Evolutionary conservation across 2,329 filamentous ascomycete genomes (phyloP).

Genomic region (Ambrosiella beaveri): DNA sequence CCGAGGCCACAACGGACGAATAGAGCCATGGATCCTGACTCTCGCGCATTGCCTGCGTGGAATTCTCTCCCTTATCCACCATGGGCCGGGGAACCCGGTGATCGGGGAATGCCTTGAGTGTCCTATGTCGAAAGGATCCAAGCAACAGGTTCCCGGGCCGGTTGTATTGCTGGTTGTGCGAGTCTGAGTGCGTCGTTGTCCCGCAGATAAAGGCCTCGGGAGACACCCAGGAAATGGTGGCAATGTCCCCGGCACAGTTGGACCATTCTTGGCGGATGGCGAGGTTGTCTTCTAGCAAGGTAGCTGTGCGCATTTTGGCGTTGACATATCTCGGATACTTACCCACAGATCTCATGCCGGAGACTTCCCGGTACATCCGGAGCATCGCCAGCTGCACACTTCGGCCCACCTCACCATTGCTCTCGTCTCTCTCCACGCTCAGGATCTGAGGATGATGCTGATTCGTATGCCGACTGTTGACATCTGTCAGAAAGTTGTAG

Average conservation of each 20-base stretch:
- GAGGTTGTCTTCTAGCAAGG: constrained; percentile 33
- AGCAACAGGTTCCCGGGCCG: constrained; percentile 44
- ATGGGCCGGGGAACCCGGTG: constrained; percentile 39
- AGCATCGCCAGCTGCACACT: constrained; percentile 23
- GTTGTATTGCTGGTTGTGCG: constrained; percentile 49
- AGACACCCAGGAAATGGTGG: constrained; percentile 39
- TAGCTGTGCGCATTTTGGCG: constrained; percentile 28
- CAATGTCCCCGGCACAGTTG: constrained; percentile 44
- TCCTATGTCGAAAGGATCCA: constrained; percentile 29
- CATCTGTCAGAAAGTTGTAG: constrained; percentile 22
- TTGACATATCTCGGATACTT: constrained; percentile 26
- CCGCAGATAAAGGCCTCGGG: constrained; percentile 40
- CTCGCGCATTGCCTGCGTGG: constrained; percentile 36
- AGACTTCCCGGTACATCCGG: constrained; percentile 31
- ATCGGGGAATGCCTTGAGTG: constrained; percentile 34
- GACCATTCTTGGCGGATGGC: constrained; percentile 37
- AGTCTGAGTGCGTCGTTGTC: constrained; percentile 44
- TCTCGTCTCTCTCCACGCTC: constrained; percentile 17
- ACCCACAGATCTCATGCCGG: constrained; percentile 27
- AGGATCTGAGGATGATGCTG: not conserved
- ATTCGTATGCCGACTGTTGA: constrained; percentile 18
- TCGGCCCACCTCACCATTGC: constrained; percentile 14
- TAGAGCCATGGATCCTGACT: constrained; percentile 48
- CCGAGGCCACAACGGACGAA: constrained; percentile 44
- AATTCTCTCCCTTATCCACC: constrained; percentile 36